These are phyloP conservation scores for Aspergillus aculeatus DNA, from an alignment of 2,329 filamentous ascomycete genomes.

Conservation along the genomic window DNA sequence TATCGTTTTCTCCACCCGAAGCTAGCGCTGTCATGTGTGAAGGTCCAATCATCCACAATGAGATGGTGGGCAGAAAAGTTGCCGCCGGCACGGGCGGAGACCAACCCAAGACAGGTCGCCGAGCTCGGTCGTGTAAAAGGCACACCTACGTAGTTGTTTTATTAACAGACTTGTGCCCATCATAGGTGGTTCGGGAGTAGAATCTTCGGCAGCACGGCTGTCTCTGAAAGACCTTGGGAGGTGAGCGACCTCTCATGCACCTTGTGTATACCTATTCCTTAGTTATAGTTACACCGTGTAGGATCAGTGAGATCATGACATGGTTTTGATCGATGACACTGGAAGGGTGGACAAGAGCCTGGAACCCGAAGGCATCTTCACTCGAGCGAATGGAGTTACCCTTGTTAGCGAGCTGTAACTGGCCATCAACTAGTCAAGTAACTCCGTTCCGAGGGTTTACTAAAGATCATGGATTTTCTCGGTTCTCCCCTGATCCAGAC, in stretches of 20 bases:
- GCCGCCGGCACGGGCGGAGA: slow-evolving; percentile 14
- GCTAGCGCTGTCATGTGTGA: slow-evolving; percentile 18
- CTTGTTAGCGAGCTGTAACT: background rate
- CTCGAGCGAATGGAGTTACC: background rate
- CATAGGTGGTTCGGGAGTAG: background rate
- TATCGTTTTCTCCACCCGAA: slow-evolving; percentile 10
- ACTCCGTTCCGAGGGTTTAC: background rate
- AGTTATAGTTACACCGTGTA: too few species aligned
- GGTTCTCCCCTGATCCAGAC: background rate
- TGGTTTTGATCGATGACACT: background rate
- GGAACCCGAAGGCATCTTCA: too few species aligned
- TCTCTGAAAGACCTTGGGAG: too few species aligned
- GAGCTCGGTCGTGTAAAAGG: background rate
- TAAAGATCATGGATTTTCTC: background rate
- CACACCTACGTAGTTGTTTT: background rate
- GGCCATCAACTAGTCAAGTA: background rate
- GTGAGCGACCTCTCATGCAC: too few species aligned
- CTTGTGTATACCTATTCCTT: too few species aligned
- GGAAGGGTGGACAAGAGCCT: background rate
- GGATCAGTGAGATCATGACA: too few species aligned
- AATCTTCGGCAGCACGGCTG: too few species aligned
- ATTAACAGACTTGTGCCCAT: too few species aligned
- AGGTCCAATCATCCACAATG: slow-evolving; percentile 8
- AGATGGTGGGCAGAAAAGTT: background rate
- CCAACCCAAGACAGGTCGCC: background rate